Percentiles rank a stretch among this genome's conserved stretches.
Evolutionary conservation across 2,329 filamentous ascomycete species (phyloP).

Genomic region (Hypoxylon sp.): DNA sequence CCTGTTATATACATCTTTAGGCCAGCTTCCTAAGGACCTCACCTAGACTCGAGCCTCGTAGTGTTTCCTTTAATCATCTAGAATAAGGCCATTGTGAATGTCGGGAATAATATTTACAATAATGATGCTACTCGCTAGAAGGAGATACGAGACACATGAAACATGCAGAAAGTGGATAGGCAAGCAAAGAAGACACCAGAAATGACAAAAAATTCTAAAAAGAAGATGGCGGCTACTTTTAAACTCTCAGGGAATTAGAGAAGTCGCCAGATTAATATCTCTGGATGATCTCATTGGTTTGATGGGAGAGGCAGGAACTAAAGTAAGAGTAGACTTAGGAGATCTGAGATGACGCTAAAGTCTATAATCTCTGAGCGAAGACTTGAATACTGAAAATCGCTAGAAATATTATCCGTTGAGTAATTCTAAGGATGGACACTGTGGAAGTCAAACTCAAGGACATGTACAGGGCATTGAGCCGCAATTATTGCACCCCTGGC

Average conservation of each 20-base stretch:
- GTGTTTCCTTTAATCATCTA: slow-evolving; percentile 18
- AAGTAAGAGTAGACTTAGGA: background rate
- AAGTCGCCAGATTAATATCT: background rate
- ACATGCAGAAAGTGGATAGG: background rate
- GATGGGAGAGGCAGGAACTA: background rate
- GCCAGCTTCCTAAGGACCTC: background rate
- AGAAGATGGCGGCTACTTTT: background rate
- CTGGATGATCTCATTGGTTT: background rate
- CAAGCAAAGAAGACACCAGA: background rate
- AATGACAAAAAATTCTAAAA: background rate
- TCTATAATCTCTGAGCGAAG: background rate
- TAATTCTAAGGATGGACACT: too few species aligned
- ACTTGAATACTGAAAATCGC: too few species aligned
- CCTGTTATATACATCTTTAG: slow-evolving; percentile 9
- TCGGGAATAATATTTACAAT: slow-evolving; percentile 7
- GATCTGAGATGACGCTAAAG: background rate
- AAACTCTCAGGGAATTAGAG: background rate
- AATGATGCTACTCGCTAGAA: background rate
- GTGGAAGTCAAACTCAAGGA: too few species aligned
- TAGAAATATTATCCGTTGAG: too few species aligned
- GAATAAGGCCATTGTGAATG: slow-evolving; percentile 22
- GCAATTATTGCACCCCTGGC: too few species aligned
- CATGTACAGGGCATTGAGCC: too few species aligned
- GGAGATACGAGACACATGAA: background rate
- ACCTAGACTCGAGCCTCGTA: background rate